Evolutionary conservation across 1,139 yeast genomes (phyloP), one percentile per base, ranked within the genome.

Genomic region (Diutina pseudorugosa): DNA sequence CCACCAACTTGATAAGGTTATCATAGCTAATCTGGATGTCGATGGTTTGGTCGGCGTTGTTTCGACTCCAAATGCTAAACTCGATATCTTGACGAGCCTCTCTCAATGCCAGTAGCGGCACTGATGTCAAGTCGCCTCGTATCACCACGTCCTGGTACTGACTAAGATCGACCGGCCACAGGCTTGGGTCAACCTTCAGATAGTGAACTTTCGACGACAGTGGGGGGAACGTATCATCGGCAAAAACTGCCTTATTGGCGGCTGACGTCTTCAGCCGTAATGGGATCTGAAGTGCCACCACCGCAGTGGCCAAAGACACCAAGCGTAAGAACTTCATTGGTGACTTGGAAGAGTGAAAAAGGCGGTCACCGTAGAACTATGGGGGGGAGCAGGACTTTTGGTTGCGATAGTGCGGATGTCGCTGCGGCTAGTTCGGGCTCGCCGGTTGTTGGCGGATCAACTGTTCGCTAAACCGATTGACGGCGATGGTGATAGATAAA

Each of bases 81-180:
- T 55, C 52, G 14, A 65, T 63, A 74, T 74, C 70, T 12, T 62
- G 55, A 49, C 65, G 66, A 47, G 58, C 61, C 1, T 62, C 59
- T 33, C 67, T 56, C 11, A 64, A 59, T 43, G 66, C 59, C 2
- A 69, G 60, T 3, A 67, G 65, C 18, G 54, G 52, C 20, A 54
- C 27, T 11, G 72, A 54, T 9, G 61, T 61, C 2, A 53, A 40
- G 11, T 1, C 59, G 50, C n/a, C 51, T 20, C n/a, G 23, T 11
- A 53, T 50, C 55, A 53, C 44, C 58, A 91, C 71, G 16, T 70
- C 72, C 25, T 66, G 65, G 60, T 84, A 85, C 56, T 77, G 79
- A 0, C 58, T 25, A 42, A 80, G 65, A 57, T 77, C 68, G n/a
- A 80, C 66, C 0, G 82, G 82, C 62, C 70, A 71, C 11, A 67